Percentiles rank a stretch among this genome's conserved stretches.
phyloP scores from a whole-genome alignment of 768 basidiomycete species.

The Mrakia blollopis region DNA sequence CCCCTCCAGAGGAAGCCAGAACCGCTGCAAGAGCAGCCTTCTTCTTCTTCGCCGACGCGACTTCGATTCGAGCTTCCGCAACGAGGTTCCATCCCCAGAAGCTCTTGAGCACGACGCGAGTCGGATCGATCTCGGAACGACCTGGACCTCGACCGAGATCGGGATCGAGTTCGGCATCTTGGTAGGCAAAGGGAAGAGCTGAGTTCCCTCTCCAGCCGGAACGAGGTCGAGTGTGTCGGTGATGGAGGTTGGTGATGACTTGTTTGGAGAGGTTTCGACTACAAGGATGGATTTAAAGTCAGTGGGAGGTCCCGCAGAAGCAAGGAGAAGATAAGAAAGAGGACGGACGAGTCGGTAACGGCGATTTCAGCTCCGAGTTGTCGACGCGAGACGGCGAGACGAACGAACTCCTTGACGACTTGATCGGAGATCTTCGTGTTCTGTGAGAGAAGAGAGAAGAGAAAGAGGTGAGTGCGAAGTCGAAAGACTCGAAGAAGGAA shows the following conservation, averaged over 20 bases:
- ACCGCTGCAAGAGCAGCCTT: not conserved
- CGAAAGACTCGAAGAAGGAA: not conserved
- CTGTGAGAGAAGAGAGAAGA: not conserved
- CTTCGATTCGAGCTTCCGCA: not conserved
- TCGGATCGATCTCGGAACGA: constrained; percentile 4
- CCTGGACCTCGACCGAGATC: not conserved
- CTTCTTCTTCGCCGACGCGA: constrained; percentile 12
- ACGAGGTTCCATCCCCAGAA: constrained; percentile 21
- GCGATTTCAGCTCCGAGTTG: constrained; percentile 52
- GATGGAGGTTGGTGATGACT: constrained; percentile 6
- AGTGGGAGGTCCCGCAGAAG: not conserved
- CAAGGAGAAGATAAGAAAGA: not conserved
- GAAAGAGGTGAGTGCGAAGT: not conserved
- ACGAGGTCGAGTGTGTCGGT: constrained; percentile 12
- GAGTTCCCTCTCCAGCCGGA: not conserved
- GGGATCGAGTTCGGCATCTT: not conserved
- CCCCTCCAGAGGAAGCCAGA: not conserved
- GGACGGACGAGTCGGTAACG: constrained; percentile 13
- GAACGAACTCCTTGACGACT: constrained; percentile 65
- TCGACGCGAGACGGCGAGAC: constrained; percentile 52
- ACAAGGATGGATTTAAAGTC: not conserved
- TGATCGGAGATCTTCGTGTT: constrained; percentile 63
- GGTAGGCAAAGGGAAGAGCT: constrained; percentile 16
- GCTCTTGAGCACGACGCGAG: not conserved
- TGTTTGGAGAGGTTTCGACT: constrained; percentile 13